These are phyloP conservation scores for Talaromyces atroroseus DNA, from an alignment of 2,329 filamentous ascomycete genomes.

Conservation along the genomic window DNA sequence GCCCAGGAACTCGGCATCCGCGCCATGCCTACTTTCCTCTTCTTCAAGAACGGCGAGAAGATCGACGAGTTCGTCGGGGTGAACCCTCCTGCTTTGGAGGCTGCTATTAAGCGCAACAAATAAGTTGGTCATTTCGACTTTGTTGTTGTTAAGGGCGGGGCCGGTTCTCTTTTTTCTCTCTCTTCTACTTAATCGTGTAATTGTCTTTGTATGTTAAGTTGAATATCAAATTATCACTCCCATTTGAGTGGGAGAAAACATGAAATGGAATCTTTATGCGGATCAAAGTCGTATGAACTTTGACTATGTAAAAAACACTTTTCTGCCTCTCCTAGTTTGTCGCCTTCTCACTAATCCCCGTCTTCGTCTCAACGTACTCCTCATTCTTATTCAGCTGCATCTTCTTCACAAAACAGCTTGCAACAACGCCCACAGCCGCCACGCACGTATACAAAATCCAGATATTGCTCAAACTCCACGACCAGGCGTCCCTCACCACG, in stretches of 20 bases:
- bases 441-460: constrained; percentile 46
- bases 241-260: neutral
- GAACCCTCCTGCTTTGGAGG: constrained; percentile 63
- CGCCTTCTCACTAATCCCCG: constrained; percentile 34
- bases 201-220: neutral
- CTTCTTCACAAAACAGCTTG: constrained; percentile 43
- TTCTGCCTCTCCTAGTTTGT: neutral
- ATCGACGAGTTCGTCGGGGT: constrained; percentile 71
- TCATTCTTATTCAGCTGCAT: constrained; percentile 35
- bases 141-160: neutral
- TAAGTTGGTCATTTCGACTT: too few relatives aligned
- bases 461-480: constrained; percentile 46
- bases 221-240: neutral
- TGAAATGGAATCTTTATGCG: too few relatives aligned
- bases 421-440: constrained; percentile 36
- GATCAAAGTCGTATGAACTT: too few relatives aligned
- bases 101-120: constrained; percentile 24
- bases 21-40: constrained; percentile 86
- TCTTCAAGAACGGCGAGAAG: constrained; percentile 77
- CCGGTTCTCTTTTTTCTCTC: too few relatives aligned
- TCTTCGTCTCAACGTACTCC: constrained; percentile 49
- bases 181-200: neutral
- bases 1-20: constrained; percentile 72
- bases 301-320: neutral
- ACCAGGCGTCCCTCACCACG: constrained; percentile 43